Conservation (phyloP, 139 green algal species). For the Micromonas pusilla region DNA sequence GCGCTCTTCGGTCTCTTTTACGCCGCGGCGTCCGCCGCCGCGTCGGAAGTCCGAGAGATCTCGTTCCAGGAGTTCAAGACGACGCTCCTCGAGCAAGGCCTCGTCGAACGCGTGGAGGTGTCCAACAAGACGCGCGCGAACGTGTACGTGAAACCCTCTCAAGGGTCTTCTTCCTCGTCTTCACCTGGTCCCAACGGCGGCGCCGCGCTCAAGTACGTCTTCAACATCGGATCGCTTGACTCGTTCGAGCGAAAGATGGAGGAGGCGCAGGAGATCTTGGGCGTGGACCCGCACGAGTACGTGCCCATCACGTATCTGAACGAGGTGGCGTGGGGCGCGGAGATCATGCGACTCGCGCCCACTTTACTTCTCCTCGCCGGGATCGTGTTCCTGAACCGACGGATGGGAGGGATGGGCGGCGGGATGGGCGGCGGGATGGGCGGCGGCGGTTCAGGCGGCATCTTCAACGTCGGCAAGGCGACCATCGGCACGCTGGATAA, state of each 20-base stretch:
- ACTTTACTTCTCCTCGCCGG: slow-evolving; percentile 86
- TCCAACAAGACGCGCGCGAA: slow-evolving; percentile 82
- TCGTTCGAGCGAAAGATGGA: slow-evolving; percentile 94
- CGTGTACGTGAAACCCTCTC: slow-evolving; percentile 35
- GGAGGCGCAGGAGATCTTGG: slow-evolving; percentile 69
- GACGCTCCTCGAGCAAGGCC: slow-evolving; percentile 67
- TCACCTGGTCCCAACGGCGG: background rate
- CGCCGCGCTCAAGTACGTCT: slow-evolving; percentile 69
- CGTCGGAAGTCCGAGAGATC: slow-evolving; percentile 62
- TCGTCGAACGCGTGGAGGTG: slow-evolving; percentile 86
- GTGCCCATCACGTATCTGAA: slow-evolving; percentile 69
- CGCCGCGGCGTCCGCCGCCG: background rate
- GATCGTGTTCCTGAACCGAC: slow-evolving; percentile 78
- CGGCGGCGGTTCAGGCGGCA: slow-evolving; percentile 51
- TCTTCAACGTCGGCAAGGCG: slow-evolving; percentile 89
- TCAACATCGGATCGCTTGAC: slow-evolving; percentile 92
- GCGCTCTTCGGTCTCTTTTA: background rate
- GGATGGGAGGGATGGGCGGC: slow-evolving; percentile 45
- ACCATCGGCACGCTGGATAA: slow-evolving; percentile 72
- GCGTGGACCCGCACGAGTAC: slow-evolving; percentile 40
- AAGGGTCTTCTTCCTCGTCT: background rate
- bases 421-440: slow-evolving; percentile 29
- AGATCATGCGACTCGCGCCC: slow-evolving; percentile 69
- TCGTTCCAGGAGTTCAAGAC: slow-evolving; percentile 85
- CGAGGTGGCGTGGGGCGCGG: slow-evolving; percentile 61